Base-by-base conservation (phyloP, 176 grass and related monocot species). In the Typha latifolia region DNA sequence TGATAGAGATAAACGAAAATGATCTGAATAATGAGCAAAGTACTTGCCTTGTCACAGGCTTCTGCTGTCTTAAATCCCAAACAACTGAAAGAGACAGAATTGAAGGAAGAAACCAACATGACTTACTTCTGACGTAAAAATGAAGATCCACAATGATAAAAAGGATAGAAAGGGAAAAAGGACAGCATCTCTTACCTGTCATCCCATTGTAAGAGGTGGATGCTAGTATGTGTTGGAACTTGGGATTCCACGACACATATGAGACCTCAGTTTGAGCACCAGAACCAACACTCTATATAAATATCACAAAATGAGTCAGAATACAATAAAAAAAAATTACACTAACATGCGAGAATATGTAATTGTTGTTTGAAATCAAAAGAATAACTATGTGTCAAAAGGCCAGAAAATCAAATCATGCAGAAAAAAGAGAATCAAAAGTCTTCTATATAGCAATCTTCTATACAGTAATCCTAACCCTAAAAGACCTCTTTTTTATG, bases 1-100 rank as follows among this genome's bases (percentile, higher is more conserved):
- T 50, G 8, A 43, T 10, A 43, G 37, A 0, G 8, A 43, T 9
- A 43, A 18, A 26, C 53, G 3, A 59, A 74, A 78, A 1, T 73
- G 50, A 47, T 62, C 2, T 12, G 4, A 24, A 73, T 55, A 32
- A 68, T 32, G 1, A 14, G 78, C 21, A 79, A 64, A 62, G 61
- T 73, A 66, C 49, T 53, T 66, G 14, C 94, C 94, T 99, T 50
- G 83, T 99, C 65, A 99, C 48, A 13, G 86, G 86, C 62, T 93
- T 93, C 75, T 90, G 86, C 64, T 81, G 82, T 72, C 84, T 90
- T 72, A 99, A 90, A 82, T 99, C 94, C 94, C 94, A 99, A 73
- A 99, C 83, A 79, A 99, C 94, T 99, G 86, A 48, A 87, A 14
- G 12, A 48, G 69, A 67, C 49, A 74, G 11, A 47, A 52, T 64